Base-by-base conservation (phyloP, 2,329 filamentous ascomycete genomes). In the Pseudogymnoascus sp. region DNA sequence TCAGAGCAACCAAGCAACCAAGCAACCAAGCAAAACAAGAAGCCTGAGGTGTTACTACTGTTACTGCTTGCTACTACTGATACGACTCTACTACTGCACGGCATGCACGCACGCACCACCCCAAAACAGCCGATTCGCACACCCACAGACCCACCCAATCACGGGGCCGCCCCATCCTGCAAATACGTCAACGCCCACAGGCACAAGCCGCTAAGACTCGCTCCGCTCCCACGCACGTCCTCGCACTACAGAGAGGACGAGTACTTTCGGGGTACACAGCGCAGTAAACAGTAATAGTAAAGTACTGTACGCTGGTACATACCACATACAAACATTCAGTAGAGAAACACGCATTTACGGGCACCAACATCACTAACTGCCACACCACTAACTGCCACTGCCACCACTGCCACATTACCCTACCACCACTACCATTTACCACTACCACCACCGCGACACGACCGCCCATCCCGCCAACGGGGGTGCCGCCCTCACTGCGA, bases 61-160 rank as follows among this genome's bases (percentile, higher is more conserved):
- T 18, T 16, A 14, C 34, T n/a, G 7, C 37, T 40, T 40, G 12
- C 8, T 37, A 37, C 36, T 12, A n/a, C 37, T 40, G 5, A 6
- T 46, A 46, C 42, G 12, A 46, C 21, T 46, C 42, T 46, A 46
- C 42, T 46, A 46, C 42, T 46, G 42, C 42, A 46, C 42, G 42
- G 42, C 42, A 46, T 46, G 42, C 21, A 46, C 42, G 18, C 42
- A 46, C 42, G 42, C 42, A 46, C 42, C 42, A 46, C 42, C 42
- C 42, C 42, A 46, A 46, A 46, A 46, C 42, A 46, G 42, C 42
- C 42, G 42, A 46, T 46, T 46, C 42, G 42, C 42, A 46, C 42
- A 8, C 42, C 42, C 42, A 46, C 42, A 46, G 42, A 23, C 42
- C 42, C 42, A 46, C 42, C 42, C 42, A 46, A 46, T 46, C 42